A percentile compares a stretch with the other conserved stretches of the same genome.
Conservation (phyloP, 2,329 filamentous ascomycete species). For the Neonectria faginata region DNA sequence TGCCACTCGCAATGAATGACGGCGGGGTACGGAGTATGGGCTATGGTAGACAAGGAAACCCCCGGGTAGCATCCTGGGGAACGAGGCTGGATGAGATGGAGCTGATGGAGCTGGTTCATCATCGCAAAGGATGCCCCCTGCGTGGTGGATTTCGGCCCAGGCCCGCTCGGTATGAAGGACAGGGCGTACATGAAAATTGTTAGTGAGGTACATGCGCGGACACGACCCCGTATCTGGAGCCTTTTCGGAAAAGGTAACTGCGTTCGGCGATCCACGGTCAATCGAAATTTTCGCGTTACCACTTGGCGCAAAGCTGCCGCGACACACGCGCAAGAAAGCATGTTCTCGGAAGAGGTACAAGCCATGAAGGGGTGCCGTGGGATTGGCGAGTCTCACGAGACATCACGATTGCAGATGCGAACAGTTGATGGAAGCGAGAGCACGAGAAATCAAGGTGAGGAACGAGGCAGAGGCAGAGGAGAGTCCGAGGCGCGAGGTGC, state of each 20-base stretch:
- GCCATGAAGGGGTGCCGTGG: background rate
- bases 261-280: constrained; percentile 47
- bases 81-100: constrained; percentile 37
- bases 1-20: constrained; percentile 12
- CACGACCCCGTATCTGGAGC: constrained; percentile 38
- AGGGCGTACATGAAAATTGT: constrained; percentile 49
- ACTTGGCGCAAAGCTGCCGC: constrained; percentile 35
- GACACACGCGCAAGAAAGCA: constrained; percentile 32
- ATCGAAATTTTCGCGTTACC: constrained; percentile 49
- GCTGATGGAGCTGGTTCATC: constrained; percentile 29
- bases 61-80: constrained; percentile 37
- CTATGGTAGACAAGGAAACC: constrained; percentile 9
- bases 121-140: constrained; percentile 23
- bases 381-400: constrained; percentile 4
- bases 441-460: background rate
- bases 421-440: constrained; percentile 8
- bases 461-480: background rate
- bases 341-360: constrained; percentile 34
- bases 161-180: constrained; percentile 16
- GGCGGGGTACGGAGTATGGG: constrained; percentile 17
- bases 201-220: constrained; percentile 52
- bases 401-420: constrained; percentile 2
- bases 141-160: constrained; percentile 21
- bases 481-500: background rate
- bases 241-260: constrained; percentile 44